Evolutionary conservation across 2,329 filamentous ascomycete genomes (phyloP), one percentile per base, ranked within the genome.

Genomic region (Alternaria postmessia): DNA sequence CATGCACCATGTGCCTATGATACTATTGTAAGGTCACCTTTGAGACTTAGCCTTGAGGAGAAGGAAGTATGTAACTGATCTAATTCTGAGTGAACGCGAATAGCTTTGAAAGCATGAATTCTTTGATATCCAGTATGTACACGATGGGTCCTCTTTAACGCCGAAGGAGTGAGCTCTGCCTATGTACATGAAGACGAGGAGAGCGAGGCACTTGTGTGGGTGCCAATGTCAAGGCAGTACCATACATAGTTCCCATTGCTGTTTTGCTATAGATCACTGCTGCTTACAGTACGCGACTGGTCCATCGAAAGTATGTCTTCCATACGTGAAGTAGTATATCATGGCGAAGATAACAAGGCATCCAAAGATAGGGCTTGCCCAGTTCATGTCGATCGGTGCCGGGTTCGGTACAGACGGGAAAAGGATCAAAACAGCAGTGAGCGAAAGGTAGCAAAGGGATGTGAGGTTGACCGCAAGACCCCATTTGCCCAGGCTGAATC

Each of bases 401-500:
- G 52, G 57, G 12, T 59, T 34, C 11, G 65, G 65, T 26, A 24
- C 43, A 18, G 62, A 44, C 0, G 81, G 80, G 59, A 83, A 83
- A 55, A 82, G 81, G 3, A 74, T 69, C 53, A 82, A 81, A 4
- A 82, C 59, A 44, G 80, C 80, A 3, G 79, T 61, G 0, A 80
- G 72, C 1, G 76, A 47, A 2, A 82, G 63, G 55, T 80, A 83
- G 1, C 64, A 54, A 26, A 83, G 61, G 2, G 79, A 70, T 20
- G 75, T 69, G 20, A 77, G 59, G 54, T 83, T 83, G 62, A 83
- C 67, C 3, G 70, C 61, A 52, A 81, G 62, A 4, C 82, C 81
- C 49, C 69, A 79, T 22, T 67, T 70, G 11, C 83, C 82, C 5
- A 85, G 74, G 16, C 75, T 78, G 77, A 81, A 85, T 14, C 77